These are phyloP conservation scores for Vitellaria paradoxa DNA, from an alignment of 179 eudicot genomes.

Conservation along the genomic window DNA sequence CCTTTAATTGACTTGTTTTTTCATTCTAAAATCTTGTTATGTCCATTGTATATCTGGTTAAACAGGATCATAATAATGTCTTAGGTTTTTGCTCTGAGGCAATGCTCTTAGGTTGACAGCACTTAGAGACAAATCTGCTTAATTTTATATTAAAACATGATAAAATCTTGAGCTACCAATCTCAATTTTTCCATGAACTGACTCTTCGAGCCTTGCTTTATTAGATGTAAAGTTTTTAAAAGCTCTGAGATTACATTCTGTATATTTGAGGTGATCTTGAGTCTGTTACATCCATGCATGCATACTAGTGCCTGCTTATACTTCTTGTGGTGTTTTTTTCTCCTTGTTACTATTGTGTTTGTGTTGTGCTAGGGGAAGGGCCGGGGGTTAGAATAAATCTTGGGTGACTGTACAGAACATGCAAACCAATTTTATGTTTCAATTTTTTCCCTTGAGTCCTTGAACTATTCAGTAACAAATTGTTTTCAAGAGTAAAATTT, in stretches of 20 bases:
- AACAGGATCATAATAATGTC: not conserved
- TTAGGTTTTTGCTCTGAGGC: not conserved
- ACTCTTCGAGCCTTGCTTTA: not conserved
- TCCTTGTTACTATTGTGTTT: not conserved
- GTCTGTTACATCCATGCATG: constrained; percentile 1
- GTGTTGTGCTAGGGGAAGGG: not conserved
- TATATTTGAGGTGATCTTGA: not conserved
- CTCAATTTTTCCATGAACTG: not conserved
- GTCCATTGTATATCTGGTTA: not conserved
- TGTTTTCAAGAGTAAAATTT: constrained; percentile 1
- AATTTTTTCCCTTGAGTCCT: not conserved
- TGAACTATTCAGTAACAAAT: not conserved
- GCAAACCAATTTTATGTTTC: not conserved
- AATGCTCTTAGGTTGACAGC: not conserved
- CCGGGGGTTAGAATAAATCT: not conserved
- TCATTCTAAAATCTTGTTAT: not conserved
- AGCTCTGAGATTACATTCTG: constrained; percentile 6
- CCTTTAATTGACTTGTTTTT: not conserved
- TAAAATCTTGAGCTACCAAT: not conserved
- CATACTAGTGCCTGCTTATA: not conserved
- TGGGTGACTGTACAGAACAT: not conserved
- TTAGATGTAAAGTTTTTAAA: not conserved
- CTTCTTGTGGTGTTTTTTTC: not conserved
- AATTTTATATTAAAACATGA: not conserved
- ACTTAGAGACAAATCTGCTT: not conserved